Evolutionary conservation across 1,284 basidiomycete genomes (phyloP), one percentile per base, ranked within the genome.

Genomic region (Boletellus deceptivus): DNA sequence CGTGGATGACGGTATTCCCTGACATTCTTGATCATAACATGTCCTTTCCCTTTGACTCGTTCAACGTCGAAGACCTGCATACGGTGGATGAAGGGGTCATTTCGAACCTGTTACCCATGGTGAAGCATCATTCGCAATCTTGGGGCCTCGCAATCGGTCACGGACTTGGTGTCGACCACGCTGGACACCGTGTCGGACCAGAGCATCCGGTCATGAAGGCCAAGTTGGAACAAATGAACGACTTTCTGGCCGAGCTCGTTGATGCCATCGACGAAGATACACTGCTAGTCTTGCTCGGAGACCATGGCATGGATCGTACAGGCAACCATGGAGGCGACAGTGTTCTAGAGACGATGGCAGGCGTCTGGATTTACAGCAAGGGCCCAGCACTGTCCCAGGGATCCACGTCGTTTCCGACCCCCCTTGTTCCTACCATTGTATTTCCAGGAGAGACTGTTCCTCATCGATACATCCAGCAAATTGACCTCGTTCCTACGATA

Each of bases 31-130:
- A 80, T 39, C 64, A 73, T 27, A 85, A 88, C 56, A 83, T 89
- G 72, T 77, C 84, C 1, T 88, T 84, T 67, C 87, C 93, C 0
- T 98, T 86, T 67, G 94, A 98, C 69, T 98, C 93, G 1, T 99
- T 99, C 80, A 96, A 99, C 69, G 96, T 99, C 53, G 96, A 98
- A 70, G 97, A 99, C 66, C 77, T 99, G 16, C 93, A 99, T 64
- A 91, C 92, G 0, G 97, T 99, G 34, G 97, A 99, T 64, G 77
- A 88, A 46, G 95, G 96, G 9, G 94, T 99, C 50, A 77, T 99
- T n/a, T 84, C 93, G 58, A 89, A 91, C 0, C 80, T 95, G 13
- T 76, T 98, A 10, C 72, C 71, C 42, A 16, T 59, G 35, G 58
- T 68, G 20, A 53, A 73, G 55, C 60, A 73, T 48, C 48, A 58